Evolutionary conservation across 257 asterid genomes (phyloP).

Genomic region (Ajuga chamaepitys): DNA sequence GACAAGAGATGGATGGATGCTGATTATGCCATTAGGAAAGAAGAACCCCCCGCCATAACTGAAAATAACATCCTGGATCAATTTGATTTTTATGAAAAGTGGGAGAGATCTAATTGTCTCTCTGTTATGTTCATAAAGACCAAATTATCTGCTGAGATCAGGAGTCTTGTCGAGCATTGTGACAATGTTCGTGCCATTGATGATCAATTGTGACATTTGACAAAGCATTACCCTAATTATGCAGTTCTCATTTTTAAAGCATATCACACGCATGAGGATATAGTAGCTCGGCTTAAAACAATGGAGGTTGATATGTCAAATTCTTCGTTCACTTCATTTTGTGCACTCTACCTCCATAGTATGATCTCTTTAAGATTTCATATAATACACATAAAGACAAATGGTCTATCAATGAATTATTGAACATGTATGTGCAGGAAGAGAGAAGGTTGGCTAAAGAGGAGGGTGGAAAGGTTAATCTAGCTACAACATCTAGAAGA

Average conservation of each 20-base stretch:
- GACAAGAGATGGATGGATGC: no score
- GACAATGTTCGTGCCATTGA: background rate
- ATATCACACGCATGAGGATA: no score
- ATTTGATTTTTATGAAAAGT: background rate
- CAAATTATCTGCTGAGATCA: background rate
- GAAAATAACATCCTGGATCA: background rate
- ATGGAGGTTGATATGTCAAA: no score
- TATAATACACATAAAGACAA: no score
- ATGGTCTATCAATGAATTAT: no score
- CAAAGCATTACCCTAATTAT: no score
- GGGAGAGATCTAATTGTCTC: background rate
- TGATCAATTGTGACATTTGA: background rate
- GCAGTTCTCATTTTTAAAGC: no score
- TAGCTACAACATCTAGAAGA: background rate
- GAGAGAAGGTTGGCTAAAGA: background rate
- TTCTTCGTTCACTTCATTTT: no score
- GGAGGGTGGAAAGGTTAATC: no score
- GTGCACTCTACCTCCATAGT: no score
- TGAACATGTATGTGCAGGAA: background rate
- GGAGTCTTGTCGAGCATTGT: background rate
- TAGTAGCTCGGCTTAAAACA: no score
- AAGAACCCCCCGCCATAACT: background rate
- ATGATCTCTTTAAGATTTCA: no score
- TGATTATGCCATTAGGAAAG: background rate
- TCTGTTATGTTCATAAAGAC: background rate